A percentile compares a stretch with the other conserved stretches of the same genome.
These are phyloP conservation scores for Camellia granthamiana DNA, from an alignment of 148 eudicot species.

Conservation along the genomic window DNA sequence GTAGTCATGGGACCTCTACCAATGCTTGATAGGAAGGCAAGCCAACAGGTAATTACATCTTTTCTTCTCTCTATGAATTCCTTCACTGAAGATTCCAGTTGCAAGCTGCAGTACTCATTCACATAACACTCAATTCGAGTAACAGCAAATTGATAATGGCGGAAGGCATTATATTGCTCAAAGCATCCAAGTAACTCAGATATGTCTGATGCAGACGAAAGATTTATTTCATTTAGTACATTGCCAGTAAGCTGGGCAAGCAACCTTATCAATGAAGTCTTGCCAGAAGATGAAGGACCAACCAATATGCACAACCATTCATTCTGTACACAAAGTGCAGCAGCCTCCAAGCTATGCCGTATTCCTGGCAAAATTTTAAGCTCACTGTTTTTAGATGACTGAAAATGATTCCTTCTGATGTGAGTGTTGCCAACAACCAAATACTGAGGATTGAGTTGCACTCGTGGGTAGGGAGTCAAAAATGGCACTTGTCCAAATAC, in stretches of 20 bases:
- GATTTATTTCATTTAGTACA: slow-evolving; percentile 77
- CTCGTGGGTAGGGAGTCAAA: slow-evolving; percentile 66
- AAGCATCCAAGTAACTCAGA: slow-evolving; percentile 93
- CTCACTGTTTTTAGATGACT: slow-evolving; percentile 41
- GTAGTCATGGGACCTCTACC: slow-evolving; percentile 35
- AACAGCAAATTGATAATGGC: slow-evolving; percentile 57
- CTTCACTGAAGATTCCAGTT: slow-evolving; percentile 44
- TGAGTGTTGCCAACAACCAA: slow-evolving; percentile 55
- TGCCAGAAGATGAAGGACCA: slow-evolving; percentile 93
- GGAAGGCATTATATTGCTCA: slow-evolving; percentile 90
- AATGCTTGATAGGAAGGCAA: slow-evolving; percentile 49
- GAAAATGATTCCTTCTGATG: slow-evolving; percentile 49
- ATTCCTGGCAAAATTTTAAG: slow-evolving; percentile 69
- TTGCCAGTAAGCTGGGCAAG: slow-evolving; percentile 85
- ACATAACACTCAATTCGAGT: slow-evolving; percentile 58
- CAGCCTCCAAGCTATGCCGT: slow-evolving; percentile 76
- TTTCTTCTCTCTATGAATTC: slow-evolving; percentile 42
- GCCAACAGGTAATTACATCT: slow-evolving; percentile 54
- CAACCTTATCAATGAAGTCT: slow-evolving; percentile 76
- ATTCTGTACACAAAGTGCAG: slow-evolving; percentile 67
- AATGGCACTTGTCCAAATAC: slow-evolving; percentile 58
- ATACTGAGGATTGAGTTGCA: slow-evolving; percentile 56
- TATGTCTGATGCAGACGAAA: slow-evolving; percentile 93
- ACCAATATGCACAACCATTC: slow-evolving; percentile 87
- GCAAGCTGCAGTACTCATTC: slow-evolving; percentile 64